Evolutionary conservation across 371 early-diverging fungal genomes (phyloP), one percentile per base, ranked within the genome.

Genomic region (Sporodiniella umbellata): DNA sequence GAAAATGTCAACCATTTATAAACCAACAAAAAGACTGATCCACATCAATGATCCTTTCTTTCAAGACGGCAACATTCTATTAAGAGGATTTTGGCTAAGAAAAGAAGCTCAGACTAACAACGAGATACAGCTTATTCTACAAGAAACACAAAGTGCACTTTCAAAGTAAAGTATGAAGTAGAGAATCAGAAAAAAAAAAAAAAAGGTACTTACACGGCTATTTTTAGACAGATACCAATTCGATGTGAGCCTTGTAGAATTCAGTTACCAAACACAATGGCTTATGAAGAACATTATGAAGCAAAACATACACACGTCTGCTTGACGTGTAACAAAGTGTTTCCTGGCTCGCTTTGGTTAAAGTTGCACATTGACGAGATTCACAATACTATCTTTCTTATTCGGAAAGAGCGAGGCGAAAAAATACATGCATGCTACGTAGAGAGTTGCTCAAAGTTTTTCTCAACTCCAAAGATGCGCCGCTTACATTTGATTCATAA

Each of bases 371-470:
- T 81, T 12, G 73, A 69, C 19, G 86, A 85, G 49, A 68, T 62
- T 23, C 86, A 85, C 35, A 68, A 83, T 45, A 50, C 70, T 17
- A 25, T 83, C 4, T 47, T 71, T 31, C 63, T 60, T 40, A 73
- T 85, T 11, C 61, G 63, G 35, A 72, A 73, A 33, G 84, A 83
- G 17, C 65, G 70, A 18, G 86, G 86, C 0, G 80, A 82, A 18
- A 79, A 70, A 33, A 78, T 74, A 86, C 83, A 85, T 55, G 76
- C 72, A 42, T 90, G 91, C 57, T 88, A 73, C 56, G 88, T 90
- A 3, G 81, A 84, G 33, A 75, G 58, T 1, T 90, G 90, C 62
- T 42, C 55, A 4, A 64, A 72, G 21, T 42, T 62, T 3, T 84
- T 78, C 45, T 62, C 68, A 4, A 67, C 70, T 1, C 75, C 82